A percentile compares a stretch with the other conserved stretches of the same genome.
Conservation (phyloP, 129 eudicot genomes). For the Flaveria ramosissima region DNA sequence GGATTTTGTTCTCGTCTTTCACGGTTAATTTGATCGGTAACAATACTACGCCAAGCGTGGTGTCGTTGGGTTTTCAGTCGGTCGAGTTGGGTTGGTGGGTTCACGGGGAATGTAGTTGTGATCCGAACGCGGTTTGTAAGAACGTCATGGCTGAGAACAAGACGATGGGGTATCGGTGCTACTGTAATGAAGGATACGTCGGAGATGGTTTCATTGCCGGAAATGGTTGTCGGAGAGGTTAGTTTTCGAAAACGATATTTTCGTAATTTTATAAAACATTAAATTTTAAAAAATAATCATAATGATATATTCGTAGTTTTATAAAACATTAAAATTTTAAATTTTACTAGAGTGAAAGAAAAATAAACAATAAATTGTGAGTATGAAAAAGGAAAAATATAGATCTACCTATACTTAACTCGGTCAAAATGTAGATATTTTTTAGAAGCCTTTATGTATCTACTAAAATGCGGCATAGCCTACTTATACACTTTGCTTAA, state of each 20-base stretch:
- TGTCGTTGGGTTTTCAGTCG: conserved; percentile 49
- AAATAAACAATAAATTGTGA: too few relatives aligned
- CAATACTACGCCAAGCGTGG: conserved; percentile 20
- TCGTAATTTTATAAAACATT: too few relatives aligned
- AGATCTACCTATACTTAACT: too few relatives aligned
- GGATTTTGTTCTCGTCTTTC: conserved; percentile 45
- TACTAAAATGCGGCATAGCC: too few relatives aligned
- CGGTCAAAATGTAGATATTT: too few relatives aligned
- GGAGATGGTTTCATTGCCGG: conserved; percentile 80
- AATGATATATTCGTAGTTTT: too few relatives aligned
- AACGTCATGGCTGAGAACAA: not conserved
- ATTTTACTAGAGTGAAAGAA: too few relatives aligned
- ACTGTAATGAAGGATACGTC: conserved; percentile 53
- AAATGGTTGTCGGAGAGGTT: conserved; percentile 63
- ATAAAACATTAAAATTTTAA: too few relatives aligned
- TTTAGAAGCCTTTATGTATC: too few relatives aligned
- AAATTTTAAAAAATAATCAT: too few relatives aligned
- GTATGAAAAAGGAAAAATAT: too few relatives aligned
- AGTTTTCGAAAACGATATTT: not conserved
- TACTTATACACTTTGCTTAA: too few relatives aligned
- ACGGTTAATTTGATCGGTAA: conserved; percentile 29
- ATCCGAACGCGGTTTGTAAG: conserved; percentile 41
- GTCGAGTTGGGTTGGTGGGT: conserved; percentile 78
- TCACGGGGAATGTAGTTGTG: conserved; percentile 50
- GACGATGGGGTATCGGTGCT: conserved; percentile 55